Evolutionary conservation across 2,329 filamentous ascomycete genomes (phyloP), one percentile per base, ranked within the genome.

Genomic region (Colletotrichum limetticola): DNA sequence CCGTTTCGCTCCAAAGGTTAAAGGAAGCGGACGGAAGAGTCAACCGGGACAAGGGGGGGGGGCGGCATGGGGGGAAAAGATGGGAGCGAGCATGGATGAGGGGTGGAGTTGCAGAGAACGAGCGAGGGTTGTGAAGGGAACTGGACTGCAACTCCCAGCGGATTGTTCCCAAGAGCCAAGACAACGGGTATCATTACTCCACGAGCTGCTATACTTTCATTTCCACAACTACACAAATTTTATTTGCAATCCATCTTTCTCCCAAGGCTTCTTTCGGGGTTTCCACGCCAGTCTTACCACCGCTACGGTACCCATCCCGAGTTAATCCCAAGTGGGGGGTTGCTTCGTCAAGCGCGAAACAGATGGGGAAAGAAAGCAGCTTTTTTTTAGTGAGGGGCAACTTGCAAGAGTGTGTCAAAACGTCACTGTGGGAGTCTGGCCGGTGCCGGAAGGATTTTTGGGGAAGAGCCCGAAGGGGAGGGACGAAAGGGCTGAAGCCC

Each of bases 1-100:
- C 70, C 70, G 66, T 70, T 72, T 70, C 60, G 70, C 35, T n/a
- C 46, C 61, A 56, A 72, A 72, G 61, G 60, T 59, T 72, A 70
- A n/a, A 22, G 42, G 42, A n/a, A 70, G 60, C 60, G 30, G 60
- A 65, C 66, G 46, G 53, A 70, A 61, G 42, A 32, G 30, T 57
- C 60, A 70, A 72, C 66, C 66, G 60, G 69, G 61, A 60, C 55
- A 60, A 65, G 26, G 60, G 66, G 63, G 66, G 55, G 55, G 26
- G 12, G 30, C 32, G 11, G 66, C 53, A 70, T 52, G 69, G 69
- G 60, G 53, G 53, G 46, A 24, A 56, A 30, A 56, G 69, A 42
- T 42, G 37, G 66, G 52, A 46, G 55, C 42, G 32, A 26, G 52
- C 62, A 65, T 55, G 62, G 62, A 56, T 65, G 49, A 28, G 62